Conservation (phyloP, 257 asterid genomes). For the Scutellaria barbata region DNA sequence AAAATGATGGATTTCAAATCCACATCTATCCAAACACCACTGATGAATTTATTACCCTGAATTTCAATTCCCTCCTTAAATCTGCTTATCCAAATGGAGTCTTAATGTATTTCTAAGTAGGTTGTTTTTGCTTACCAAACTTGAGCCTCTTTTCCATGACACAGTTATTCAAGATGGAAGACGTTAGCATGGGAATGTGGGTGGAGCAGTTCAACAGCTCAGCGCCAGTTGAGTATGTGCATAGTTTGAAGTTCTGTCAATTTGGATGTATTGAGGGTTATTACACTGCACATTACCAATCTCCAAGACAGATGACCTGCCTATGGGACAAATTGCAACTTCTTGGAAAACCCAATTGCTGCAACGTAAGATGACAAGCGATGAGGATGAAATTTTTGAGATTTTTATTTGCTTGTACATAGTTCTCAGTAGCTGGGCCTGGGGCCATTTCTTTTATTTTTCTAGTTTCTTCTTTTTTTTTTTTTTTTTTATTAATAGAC, state of each 20-base stretch:
- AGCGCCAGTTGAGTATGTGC: constrained; percentile 66
- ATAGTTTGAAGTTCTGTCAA: constrained; percentile 91
- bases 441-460: constrained; percentile 23
- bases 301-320: constrained; percentile 96
- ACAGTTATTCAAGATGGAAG: constrained; percentile 98
- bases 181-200: constrained; percentile 99
- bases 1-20: too few species aligned
- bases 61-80: too few species aligned
- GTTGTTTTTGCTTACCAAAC: constrained; percentile 13
- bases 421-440: constrained; percentile 33
- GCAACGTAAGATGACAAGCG: constrained; percentile 77
- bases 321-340: constrained; percentile 74
- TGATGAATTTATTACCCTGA: too few species aligned
- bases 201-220: constrained; percentile 77
- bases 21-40: too few species aligned
- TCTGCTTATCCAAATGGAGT: too few species aligned
- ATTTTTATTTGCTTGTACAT: constrained; percentile 44
- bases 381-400: background rate
- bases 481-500: constrained; percentile 30
- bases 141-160: constrained; percentile 17
- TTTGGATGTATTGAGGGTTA: constrained; percentile 87
- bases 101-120: constrained; percentile 4
- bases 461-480: constrained; percentile 31
- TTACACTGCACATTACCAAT: constrained; percentile 88
- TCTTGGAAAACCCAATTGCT: constrained; percentile 71